phyloP scores from a whole-genome alignment of 306 rosid genomes.

The Morella rubra region DNA sequence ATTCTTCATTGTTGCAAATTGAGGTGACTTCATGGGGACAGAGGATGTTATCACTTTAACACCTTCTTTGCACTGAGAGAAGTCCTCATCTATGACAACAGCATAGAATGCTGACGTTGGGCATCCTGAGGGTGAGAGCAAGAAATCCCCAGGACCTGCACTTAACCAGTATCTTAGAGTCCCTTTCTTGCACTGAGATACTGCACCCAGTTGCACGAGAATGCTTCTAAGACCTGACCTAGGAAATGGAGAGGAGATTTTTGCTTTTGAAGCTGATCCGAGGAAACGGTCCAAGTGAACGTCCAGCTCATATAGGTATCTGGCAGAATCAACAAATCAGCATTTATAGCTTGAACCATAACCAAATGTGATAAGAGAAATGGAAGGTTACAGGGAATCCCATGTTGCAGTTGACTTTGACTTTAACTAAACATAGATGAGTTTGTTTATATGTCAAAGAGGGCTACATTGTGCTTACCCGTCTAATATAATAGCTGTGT shows the following conservation, averaged over 20 bases:
- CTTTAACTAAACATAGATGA: background rate
- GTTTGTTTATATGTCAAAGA: background rate
- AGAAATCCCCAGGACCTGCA: conserved; percentile 91
- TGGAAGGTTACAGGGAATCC: background rate
- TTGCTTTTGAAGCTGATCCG: conserved; percentile 75
- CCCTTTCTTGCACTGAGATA: conserved; percentile 71
- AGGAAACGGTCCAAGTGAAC: conserved; percentile 79
- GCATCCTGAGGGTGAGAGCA: conserved; percentile 61
- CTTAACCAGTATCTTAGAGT: conserved; percentile 81
- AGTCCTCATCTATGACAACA: conserved; percentile 59
- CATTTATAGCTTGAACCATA: background rate
- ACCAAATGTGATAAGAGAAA: background rate
- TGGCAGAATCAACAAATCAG: conserved; percentile 26
- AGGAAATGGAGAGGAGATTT: conserved; percentile 59
- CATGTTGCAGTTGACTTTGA: background rate
- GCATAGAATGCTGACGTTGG: conserved; percentile 82
- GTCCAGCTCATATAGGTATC: conserved; percentile 81
- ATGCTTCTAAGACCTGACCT: conserved; percentile 67
- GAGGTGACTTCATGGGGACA: conserved; percentile 68
- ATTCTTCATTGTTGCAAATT: conserved; percentile 73
- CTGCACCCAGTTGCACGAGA: conserved; percentile 73
- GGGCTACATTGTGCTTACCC: conserved; percentile 47
- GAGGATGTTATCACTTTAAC: conserved; percentile 76
- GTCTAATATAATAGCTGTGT: conserved; percentile 48
- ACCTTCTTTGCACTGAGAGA: conserved; percentile 74